A percentile compares a stretch with the other conserved stretches of the same genome.
Evolutionary conservation across 305 asterid species (phyloP).

Genomic region (Salvia sclarea): DNA sequence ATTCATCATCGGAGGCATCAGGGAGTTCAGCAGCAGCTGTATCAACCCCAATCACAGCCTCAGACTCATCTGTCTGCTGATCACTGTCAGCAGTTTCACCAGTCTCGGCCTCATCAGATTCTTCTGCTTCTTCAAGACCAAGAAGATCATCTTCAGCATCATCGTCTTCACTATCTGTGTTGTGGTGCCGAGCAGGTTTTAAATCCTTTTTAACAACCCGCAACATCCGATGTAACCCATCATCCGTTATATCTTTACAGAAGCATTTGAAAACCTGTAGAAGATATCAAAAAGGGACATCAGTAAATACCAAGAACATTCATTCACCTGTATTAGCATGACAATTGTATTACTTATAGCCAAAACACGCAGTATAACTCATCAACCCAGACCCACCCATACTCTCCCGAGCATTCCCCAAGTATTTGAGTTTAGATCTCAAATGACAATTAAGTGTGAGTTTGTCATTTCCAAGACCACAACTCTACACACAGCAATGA

Average conservation of each 20-base stretch:
- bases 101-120: conserved; percentile 83
- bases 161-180: conserved; percentile 60
- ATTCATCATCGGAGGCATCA: conserved; percentile 76
- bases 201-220: conserved; percentile 85
- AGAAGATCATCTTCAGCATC: conserved; percentile 70
- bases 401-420: background rate
- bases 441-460: background rate
- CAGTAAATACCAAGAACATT: no score
- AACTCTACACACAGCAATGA: conserved; percentile 1
- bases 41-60: conserved; percentile 55
- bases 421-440: background rate
- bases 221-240: conserved; percentile 82
- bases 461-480: background rate
- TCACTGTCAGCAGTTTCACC: conserved; percentile 80
- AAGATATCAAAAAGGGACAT: conserved; percentile 2
- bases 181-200: conserved; percentile 86
- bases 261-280: conserved; percentile 81
- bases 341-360: background rate
- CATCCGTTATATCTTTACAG: conserved; percentile 70
- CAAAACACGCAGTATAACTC: background rate
- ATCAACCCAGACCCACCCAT: no score
- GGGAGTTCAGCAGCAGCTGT: conserved; percentile 50
- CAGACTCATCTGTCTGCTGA: conserved; percentile 82
- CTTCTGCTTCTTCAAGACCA: conserved; percentile 86
- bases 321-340: no score